Evolutionary conservation across 2,329 filamentous ascomycete genomes (phyloP).

Genomic region (Phaeophleospora eucalypticola): DNA sequence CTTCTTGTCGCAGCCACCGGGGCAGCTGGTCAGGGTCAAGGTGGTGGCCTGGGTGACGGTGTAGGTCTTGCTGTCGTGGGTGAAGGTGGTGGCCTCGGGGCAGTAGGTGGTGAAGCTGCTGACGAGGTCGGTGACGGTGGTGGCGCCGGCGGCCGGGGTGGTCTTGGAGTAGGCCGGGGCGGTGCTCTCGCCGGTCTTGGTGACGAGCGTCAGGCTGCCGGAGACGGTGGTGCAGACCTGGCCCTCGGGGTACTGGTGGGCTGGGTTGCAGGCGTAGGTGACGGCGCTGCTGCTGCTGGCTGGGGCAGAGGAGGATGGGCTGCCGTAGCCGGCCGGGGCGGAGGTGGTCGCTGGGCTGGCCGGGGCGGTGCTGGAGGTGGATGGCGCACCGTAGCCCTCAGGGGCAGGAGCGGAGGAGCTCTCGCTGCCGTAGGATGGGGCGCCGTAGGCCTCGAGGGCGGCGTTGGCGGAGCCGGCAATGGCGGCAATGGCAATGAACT

Average conservation of each 20-base stretch:
- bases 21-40: conserved; percentile 26
- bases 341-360: conserved; percentile 10
- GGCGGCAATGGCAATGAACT: conserved; percentile 9
- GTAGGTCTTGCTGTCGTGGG: conserved; percentile 25
- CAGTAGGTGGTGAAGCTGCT: conserved; percentile 25
- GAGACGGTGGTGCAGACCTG: conserved; percentile 6
- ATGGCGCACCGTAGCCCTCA: background rate
- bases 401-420: background rate
- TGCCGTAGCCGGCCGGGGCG: conserved; percentile 17
- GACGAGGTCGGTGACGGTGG: conserved; percentile 20
- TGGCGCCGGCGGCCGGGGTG: conserved; percentile 4
- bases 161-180: background rate
- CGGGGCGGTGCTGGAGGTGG: background rate
- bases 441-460: conserved; percentile 6
- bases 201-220: conserved; percentile 18
- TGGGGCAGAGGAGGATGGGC: background rate
- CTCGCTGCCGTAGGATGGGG: conserved; percentile 1
- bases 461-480: conserved; percentile 9
- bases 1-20: conserved; percentile 29
- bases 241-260: conserved; percentile 14
- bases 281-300: conserved; percentile 9
- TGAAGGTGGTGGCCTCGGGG: conserved; percentile 25
- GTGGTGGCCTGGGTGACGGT: conserved; percentile 24
- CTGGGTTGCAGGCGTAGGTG: conserved; percentile 12
- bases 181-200: conserved; percentile 2